phyloP scores from a whole-genome alignment of 345 rosid species.

The Hevea brasiliensis region DNA sequence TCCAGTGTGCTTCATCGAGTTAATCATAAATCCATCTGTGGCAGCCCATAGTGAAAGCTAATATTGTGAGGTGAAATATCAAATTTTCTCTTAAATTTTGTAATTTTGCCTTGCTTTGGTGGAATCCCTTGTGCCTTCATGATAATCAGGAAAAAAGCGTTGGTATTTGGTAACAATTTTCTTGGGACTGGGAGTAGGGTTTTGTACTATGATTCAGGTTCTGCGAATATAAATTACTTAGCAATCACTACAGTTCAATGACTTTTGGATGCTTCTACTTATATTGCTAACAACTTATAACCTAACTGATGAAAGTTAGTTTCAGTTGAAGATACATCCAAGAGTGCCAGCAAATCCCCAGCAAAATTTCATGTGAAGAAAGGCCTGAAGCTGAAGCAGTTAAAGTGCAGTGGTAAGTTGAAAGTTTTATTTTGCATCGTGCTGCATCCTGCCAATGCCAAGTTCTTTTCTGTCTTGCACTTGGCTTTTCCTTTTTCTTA shows the following conservation, averaged over 20 bases:
- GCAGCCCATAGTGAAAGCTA: neutral
- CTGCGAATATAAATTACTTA: neutral
- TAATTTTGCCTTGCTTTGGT: neutral
- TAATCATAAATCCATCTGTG: neutral
- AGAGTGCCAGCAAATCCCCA: constrained; percentile 31
- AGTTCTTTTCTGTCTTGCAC: neutral
- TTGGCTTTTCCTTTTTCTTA: neutral
- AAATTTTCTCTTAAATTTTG: neutral
- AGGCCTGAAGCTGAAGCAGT: constrained; percentile 46
- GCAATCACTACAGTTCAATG: neutral
- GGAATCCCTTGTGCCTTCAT: neutral
- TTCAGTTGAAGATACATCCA: constrained; percentile 31
- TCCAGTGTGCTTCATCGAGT: neutral
- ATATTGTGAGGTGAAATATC: neutral
- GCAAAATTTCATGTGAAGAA: constrained; percentile 47
- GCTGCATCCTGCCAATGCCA: neutral
- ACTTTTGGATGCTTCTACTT: neutral
- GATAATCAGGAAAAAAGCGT: neutral
- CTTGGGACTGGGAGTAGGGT: neutral
- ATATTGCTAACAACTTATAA: neutral
- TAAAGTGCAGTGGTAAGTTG: constrained; percentile 43
- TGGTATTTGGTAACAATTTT: neutral
- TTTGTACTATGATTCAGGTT: neutral
- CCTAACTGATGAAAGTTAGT: constrained; percentile 7
- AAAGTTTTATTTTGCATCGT: neutral